Conservation (phyloP, 345 rosid species). For the Ricinus communis region DNA sequence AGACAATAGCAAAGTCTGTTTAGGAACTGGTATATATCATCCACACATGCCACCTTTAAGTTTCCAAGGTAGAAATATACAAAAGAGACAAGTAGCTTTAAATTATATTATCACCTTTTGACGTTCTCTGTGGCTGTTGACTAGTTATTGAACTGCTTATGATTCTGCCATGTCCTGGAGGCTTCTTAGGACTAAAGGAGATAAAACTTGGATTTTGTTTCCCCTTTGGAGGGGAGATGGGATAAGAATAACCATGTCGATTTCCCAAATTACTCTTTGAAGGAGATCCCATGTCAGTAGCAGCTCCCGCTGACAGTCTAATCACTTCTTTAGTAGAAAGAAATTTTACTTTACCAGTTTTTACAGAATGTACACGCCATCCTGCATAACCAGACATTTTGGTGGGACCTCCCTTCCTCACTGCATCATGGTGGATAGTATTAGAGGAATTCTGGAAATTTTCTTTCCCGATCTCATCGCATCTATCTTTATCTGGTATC, state of each 20-base stretch:
- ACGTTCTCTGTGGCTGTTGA: slow-evolving; percentile 7
- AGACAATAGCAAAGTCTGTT: neutral
- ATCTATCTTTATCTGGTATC: neutral
- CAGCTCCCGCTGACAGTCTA: slow-evolving; percentile 31
- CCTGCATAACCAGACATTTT: slow-evolving; percentile 23
- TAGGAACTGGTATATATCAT: neutral
- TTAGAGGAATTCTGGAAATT: slow-evolving; percentile 2
- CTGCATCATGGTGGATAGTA: slow-evolving; percentile 6
- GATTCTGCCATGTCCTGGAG: slow-evolving; percentile 15
- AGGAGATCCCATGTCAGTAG: slow-evolving; percentile 4
- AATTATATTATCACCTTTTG: slow-evolving; percentile 29
- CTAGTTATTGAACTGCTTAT: slow-evolving; percentile 2
- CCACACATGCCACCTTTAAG: neutral
- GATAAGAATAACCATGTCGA: slow-evolving; percentile 11
- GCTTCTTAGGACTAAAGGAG: slow-evolving; percentile 16
- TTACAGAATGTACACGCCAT: slow-evolving; percentile 26
- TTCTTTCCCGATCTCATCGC: slow-evolving; percentile 14
- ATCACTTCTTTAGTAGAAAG: slow-evolving; percentile 45
- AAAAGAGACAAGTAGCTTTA: neutral
- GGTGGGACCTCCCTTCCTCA: slow-evolving; percentile 1
- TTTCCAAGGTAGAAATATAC: neutral
- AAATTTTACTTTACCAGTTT: slow-evolving; percentile 43
- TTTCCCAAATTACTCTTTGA: neutral
- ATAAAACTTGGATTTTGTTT: slow-evolving; percentile 17
- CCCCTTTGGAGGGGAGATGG: neutral